A percentile compares a stretch with the other conserved stretches of the same genome.
Evolutionary conservation across 2,329 filamentous ascomycete species (phyloP).

Genomic region (Aaosphaeria pasadenensis): DNA sequence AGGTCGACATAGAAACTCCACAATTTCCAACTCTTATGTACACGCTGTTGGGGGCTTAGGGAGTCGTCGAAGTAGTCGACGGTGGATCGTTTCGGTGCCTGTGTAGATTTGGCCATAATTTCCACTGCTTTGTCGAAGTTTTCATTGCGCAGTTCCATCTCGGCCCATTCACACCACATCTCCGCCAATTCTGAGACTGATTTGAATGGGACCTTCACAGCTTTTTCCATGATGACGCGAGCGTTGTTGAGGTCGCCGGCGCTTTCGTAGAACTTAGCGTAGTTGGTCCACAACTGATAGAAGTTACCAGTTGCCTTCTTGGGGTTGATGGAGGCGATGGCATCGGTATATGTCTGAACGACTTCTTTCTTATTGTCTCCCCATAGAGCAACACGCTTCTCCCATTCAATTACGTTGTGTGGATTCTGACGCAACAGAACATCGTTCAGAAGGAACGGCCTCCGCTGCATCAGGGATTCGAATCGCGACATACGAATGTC

Average conservation of each 20-base stretch:
- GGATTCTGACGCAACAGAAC: constrained; percentile 93
- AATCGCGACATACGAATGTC: constrained; percentile 98
- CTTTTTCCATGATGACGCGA: constrained; percentile 93
- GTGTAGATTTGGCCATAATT: constrained; percentile 96
- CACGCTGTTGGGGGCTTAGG: constrained; percentile 87
- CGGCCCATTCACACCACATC: constrained; percentile 99
- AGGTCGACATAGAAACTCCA: constrained; percentile 99
- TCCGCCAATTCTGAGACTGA: constrained; percentile 95
- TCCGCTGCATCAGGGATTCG: constrained; percentile 94
- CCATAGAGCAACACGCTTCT: constrained; percentile 94
- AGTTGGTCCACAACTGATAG: constrained; percentile 93
- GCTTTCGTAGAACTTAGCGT: constrained; percentile 94
- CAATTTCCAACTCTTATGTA: constrained; percentile 98
- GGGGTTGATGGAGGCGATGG: constrained; percentile 87
- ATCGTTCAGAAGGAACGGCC: constrained; percentile 94
- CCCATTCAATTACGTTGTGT: constrained; percentile 94
- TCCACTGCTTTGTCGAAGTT: constrained; percentile 93
- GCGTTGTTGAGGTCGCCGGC: constrained; percentile 82
- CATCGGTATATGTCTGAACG: constrained; percentile 90
- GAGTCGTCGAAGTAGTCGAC: constrained; percentile 99
- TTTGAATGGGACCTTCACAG: constrained; percentile 96
- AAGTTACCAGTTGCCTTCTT: constrained; percentile 94
- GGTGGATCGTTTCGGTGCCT: constrained; percentile 93
- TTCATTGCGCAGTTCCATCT: constrained; percentile 94
- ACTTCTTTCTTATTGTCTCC: constrained; percentile 88